Evolutionary conservation across 108 stramenopile genomes (phyloP).

Genomic region (Seminavis robusta): DNA sequence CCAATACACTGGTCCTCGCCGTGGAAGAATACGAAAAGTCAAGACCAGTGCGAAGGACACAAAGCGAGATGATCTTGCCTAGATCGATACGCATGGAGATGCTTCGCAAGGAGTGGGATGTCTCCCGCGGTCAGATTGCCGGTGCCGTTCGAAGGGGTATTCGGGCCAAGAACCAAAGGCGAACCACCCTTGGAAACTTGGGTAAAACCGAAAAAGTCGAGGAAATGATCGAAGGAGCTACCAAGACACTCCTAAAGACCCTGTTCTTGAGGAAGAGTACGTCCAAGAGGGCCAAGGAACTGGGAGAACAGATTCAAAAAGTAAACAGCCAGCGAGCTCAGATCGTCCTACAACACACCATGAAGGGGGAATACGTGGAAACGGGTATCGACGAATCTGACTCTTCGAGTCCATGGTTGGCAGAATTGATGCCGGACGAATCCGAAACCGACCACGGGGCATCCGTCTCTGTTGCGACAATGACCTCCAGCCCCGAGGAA

Average conservation of each 20-base stretch:
- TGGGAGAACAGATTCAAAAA: not conserved
- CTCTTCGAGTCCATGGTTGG: too few relatives aligned
- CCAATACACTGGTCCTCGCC: not conserved
- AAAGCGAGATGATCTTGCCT: constrained; percentile 48
- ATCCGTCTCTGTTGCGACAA: too few relatives aligned
- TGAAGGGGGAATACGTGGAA: too few relatives aligned
- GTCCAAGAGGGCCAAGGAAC: constrained; percentile 2
- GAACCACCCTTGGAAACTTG: constrained; percentile 63
- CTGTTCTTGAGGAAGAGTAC: constrained; percentile 7
- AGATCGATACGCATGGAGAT: constrained; percentile 48
- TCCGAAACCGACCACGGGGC: too few relatives aligned
- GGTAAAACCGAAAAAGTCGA: constrained; percentile 41
- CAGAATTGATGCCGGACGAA: too few relatives aligned
- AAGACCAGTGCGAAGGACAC: constrained; percentile 31
- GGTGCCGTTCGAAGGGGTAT: constrained; percentile 53
- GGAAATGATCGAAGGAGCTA: constrained; percentile 32
- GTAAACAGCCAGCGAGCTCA: constrained; percentile 1
- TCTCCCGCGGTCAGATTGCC: constrained; percentile 49
- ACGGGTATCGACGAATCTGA: too few relatives aligned
- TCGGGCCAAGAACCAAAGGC: constrained; percentile 51
- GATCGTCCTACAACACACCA: too few relatives aligned
- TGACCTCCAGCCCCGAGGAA: too few relatives aligned
- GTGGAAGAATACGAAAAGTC: constrained; percentile 39
- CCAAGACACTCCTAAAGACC: constrained; percentile 7
- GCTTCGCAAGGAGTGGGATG: constrained; percentile 51